A percentile compares a stretch with the other conserved stretches of the same genome.
These are phyloP conservation scores for Glycine latifolia DNA, from an alignment of 306 rosid species.

Conservation along the genomic window DNA sequence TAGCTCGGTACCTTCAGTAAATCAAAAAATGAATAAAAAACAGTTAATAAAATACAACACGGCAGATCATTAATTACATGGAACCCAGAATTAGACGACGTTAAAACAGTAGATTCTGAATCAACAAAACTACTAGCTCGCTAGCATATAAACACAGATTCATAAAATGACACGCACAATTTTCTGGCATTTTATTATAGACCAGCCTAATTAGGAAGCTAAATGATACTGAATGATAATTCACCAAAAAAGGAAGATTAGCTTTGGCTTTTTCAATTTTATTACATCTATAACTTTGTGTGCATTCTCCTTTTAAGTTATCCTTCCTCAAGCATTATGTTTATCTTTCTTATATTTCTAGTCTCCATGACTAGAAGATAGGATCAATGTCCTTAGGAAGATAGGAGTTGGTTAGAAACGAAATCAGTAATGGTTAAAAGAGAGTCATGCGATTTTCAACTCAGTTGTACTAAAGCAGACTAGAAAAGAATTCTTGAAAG, in stretches of 20 bases:
- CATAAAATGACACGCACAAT: neutral
- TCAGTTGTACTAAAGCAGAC: neutral
- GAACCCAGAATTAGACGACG: constrained; percentile 2
- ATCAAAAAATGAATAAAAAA: neutral
- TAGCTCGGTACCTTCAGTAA: constrained; percentile 56
- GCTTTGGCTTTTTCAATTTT: neutral
- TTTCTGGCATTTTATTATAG: neutral
- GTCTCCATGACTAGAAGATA: constrained; percentile 3
- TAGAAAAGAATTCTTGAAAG: neutral
- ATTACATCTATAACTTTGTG: neutral
- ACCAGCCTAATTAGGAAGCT: constrained; percentile 6
- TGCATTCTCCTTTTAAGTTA: neutral
- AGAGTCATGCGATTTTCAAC: neutral
- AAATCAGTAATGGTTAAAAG: neutral
- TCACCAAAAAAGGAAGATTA: constrained; percentile 17
- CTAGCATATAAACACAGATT: neutral
- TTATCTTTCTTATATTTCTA: constrained; percentile 13
- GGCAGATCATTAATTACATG: constrained; percentile 9
- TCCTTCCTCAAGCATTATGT: constrained; percentile 10
- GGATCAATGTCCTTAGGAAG: constrained; percentile 23
- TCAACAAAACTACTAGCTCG: neutral
- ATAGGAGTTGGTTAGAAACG: constrained; percentile 5
- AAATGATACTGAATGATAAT: constrained; percentile 19
- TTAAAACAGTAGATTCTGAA: constrained; percentile 13
- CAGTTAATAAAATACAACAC: constrained; percentile 19